Evolutionary conservation across 163 green algal genomes (phyloP).

Genomic region (Chlamydomonas reinhardtii): DNA sequence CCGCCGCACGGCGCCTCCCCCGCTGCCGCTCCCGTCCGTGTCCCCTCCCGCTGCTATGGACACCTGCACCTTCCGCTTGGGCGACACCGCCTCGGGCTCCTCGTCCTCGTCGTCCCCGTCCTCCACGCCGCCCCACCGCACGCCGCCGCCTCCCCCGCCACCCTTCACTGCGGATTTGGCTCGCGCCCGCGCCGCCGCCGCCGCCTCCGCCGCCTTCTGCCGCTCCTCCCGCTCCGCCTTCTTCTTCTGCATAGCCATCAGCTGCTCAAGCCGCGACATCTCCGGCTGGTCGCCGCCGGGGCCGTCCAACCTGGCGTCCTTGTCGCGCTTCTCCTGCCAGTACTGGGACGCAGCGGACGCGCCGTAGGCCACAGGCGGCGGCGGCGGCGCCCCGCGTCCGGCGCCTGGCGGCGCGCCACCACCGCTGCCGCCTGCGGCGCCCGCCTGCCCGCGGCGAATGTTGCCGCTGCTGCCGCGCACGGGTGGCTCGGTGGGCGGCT

Average conservation of each 20-base stretch:
- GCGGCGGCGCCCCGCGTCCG: not conserved
- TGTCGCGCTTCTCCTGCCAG: constrained; percentile 24
- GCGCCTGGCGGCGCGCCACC: not conserved
- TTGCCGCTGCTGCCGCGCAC: not conserved
- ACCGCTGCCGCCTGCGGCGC: not conserved
- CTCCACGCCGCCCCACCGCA: not conserved
- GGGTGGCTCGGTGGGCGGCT: constrained; percentile 9
- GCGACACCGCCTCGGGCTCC: no score
- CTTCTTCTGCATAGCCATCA: constrained; percentile 9
- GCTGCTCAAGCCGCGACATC: constrained; percentile 32
- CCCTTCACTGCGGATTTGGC: not conserved
- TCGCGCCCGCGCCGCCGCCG: not conserved
- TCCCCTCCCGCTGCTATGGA: not conserved
- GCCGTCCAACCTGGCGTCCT: not conserved
- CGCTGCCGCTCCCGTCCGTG: not conserved
- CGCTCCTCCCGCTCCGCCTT: not conserved
- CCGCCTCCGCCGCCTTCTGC: not conserved
- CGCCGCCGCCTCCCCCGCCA: not conserved
- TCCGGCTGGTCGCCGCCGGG: not conserved
- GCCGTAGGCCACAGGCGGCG: not conserved
- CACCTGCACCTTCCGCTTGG: not conserved
- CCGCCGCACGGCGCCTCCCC: not conserved
- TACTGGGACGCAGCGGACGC: constrained; percentile 34
- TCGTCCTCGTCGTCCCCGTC: not conserved
- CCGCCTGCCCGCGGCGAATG: not conserved